phyloP scores from a whole-genome alignment of 78 protist species.

The Dictyostelium brefeldianum region DNA sequence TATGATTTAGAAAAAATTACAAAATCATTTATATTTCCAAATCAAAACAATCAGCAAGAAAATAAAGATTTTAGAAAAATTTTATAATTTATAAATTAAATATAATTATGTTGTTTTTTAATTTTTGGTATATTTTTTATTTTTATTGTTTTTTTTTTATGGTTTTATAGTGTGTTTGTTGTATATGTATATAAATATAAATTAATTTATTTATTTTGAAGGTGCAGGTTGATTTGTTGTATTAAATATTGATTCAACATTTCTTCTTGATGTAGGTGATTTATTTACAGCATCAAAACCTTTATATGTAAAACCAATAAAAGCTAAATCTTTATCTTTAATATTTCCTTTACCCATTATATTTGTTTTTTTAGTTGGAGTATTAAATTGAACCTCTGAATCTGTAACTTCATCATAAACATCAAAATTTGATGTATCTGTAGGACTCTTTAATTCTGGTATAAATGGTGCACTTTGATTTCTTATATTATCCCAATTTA shows the following conservation, averaged over 20 bases:
- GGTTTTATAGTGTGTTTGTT: too few species aligned
- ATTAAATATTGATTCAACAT: constrained; percentile 58
- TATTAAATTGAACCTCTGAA: not conserved
- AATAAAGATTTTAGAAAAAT: constrained; percentile 20
- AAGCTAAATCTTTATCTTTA: constrained; percentile 73
- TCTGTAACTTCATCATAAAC: constrained; percentile 47
- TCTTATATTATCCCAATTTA: constrained; percentile 81
- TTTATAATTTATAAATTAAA: not conserved
- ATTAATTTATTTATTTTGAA: constrained; percentile 11
- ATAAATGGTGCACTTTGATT: constrained; percentile 73
- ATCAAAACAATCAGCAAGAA: not conserved
- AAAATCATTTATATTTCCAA: constrained; percentile 65
- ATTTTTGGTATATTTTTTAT: not conserved
- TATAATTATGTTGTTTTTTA: not conserved
- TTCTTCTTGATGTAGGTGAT: constrained; percentile 41
- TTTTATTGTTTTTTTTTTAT: too few species aligned
- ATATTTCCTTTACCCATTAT: constrained; percentile 33
- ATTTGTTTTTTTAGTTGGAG: constrained; percentile 19
- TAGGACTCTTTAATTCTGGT: constrained; percentile 72
- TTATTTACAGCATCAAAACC: constrained; percentile 75
- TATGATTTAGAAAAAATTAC: constrained; percentile 51
- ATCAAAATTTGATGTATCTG: constrained; percentile 76
- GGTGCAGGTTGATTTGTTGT: not conserved
- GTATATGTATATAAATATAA: not conserved
- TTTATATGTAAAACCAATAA: constrained; percentile 72